These are phyloP conservation scores for Ustilago esculenta DNA, from an alignment of 1,284 basidiomycete genomes.

Conservation along the genomic window DNA sequence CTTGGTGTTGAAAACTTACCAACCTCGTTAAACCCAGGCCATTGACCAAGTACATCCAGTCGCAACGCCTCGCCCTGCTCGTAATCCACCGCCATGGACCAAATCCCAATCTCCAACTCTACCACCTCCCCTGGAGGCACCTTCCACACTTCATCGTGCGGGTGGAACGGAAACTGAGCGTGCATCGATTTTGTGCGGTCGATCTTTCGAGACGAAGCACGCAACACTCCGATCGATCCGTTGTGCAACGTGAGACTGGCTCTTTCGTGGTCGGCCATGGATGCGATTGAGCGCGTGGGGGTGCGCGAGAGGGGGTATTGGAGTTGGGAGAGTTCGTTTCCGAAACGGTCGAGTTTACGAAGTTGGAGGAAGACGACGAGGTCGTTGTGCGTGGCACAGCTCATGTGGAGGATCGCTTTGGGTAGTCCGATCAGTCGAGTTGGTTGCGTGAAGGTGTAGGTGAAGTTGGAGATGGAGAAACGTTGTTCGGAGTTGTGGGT, in stretches of 20 bases:
- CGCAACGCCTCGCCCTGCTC: slow-evolving; percentile 52
- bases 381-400: slow-evolving; percentile 51
- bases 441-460: slow-evolving; percentile 32
- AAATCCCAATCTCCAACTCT: slow-evolving; percentile 56
- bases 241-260: slow-evolving; percentile 19
- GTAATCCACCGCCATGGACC: slow-evolving; percentile 56
- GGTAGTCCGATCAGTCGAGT: slow-evolving; percentile 52
- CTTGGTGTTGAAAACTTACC: slow-evolving; percentile 11
- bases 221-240: slow-evolving; percentile 54
- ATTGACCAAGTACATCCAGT: slow-evolving; percentile 44
- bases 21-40: slow-evolving; percentile 35
- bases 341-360: slow-evolving; percentile 51
- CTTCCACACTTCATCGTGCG: slow-evolving; percentile 42
- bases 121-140: slow-evolving; percentile 50
- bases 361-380: slow-evolving; percentile 54
- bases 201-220: slow-evolving; percentile 54
- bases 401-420: slow-evolving; percentile 52
- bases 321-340: slow-evolving; percentile 39
- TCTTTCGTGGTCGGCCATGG: slow-evolving; percentile 24
- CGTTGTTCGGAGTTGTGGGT: slow-evolving; percentile 31
- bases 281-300: slow-evolving; percentile 30
- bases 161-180: slow-evolving; percentile 30
- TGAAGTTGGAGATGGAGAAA: slow-evolving; percentile 33
- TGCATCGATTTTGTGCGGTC: slow-evolving; percentile 18
- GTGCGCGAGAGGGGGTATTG: slow-evolving; percentile 47